Evolutionary conservation across 805 yeast genomes (phyloP).

Genomic region (Suhomyces pyralidae): DNA sequence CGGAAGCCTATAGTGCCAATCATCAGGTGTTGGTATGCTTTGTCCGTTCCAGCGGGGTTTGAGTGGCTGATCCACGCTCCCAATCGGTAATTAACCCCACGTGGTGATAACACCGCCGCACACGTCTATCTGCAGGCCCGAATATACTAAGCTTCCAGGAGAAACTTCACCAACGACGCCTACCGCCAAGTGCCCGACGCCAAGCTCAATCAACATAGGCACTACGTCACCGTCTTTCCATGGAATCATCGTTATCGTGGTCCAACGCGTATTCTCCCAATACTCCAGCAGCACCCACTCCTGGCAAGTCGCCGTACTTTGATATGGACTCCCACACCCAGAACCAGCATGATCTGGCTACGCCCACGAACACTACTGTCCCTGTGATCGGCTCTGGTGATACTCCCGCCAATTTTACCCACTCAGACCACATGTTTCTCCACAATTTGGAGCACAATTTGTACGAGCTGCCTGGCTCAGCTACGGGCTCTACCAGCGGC

Average conservation of each 20-base stretch:
- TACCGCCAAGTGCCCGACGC: background rate
- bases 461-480: constrained; percentile 15
- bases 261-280: constrained; percentile 5
- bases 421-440: constrained; percentile 24
- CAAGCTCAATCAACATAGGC: background rate
- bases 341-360: constrained; percentile 1
- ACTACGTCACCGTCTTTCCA: background rate
- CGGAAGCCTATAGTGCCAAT: no score
- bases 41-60: background rate
- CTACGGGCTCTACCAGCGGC: constrained; percentile 4
- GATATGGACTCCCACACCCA: constrained; percentile 2
- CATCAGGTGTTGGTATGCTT: no score
- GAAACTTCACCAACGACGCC: background rate
- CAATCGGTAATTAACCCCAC: constrained; percentile 2
- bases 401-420: constrained; percentile 16
- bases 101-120: constrained; percentile 6
- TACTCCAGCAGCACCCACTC: constrained; percentile 6
- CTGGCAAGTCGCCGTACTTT: constrained; percentile 10
- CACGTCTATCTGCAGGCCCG: constrained; percentile 2
- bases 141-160: background rate
- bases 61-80: background rate
- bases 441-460: constrained; percentile 29
- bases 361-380: background rate
- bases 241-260: constrained; percentile 8
- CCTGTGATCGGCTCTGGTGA: background rate